Percentiles rank a stretch among this genome's conserved stretches.
Evolutionary conservation across 139 green algal genomes (phyloP).

Genomic region (Trebouxia sp.): DNA sequence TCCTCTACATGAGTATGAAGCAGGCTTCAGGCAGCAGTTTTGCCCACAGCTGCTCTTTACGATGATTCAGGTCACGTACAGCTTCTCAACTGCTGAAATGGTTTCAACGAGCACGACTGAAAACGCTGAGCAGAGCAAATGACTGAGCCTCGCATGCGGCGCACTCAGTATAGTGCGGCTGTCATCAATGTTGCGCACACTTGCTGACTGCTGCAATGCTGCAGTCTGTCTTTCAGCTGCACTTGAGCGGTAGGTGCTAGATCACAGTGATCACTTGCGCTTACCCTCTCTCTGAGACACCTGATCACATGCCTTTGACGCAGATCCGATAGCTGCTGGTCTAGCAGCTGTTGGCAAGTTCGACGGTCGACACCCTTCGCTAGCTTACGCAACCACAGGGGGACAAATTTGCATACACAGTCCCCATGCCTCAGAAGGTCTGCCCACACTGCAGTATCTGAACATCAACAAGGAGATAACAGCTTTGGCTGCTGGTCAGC

Average conservation of each 20-base stretch:
- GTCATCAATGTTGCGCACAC: too few relatives aligned
- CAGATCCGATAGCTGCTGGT: background rate
- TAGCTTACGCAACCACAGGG: constrained; percentile 30
- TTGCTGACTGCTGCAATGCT: background rate
- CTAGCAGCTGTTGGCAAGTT: constrained; percentile 15
- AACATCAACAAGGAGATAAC: constrained; percentile 80
- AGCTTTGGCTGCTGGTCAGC: constrained; percentile 44
- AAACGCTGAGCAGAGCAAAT: too few relatives aligned
- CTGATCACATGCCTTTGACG: background rate
- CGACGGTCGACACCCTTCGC: background rate
- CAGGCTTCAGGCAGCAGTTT: too few relatives aligned
- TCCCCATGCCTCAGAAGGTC: constrained; percentile 53
- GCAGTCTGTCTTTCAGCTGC: constrained; percentile 10
- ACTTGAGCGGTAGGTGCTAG: background rate
- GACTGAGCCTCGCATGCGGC: too few relatives aligned
- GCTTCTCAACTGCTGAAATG: too few relatives aligned
- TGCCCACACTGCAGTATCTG: constrained; percentile 55
- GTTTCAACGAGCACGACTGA: too few relatives aligned
- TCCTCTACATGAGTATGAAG: too few relatives aligned
- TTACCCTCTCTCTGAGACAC: background rate
- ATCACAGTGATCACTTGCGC: background rate
- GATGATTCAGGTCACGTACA: too few relatives aligned
- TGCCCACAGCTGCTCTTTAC: too few relatives aligned
- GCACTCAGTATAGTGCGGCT: too few relatives aligned
- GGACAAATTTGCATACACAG: constrained; percentile 77